Percentiles rank a stretch among this genome's conserved stretches.
Conservation (phyloP, 2,329 filamentous ascomycete species). For the Claviceps pazoutovae region DNA sequence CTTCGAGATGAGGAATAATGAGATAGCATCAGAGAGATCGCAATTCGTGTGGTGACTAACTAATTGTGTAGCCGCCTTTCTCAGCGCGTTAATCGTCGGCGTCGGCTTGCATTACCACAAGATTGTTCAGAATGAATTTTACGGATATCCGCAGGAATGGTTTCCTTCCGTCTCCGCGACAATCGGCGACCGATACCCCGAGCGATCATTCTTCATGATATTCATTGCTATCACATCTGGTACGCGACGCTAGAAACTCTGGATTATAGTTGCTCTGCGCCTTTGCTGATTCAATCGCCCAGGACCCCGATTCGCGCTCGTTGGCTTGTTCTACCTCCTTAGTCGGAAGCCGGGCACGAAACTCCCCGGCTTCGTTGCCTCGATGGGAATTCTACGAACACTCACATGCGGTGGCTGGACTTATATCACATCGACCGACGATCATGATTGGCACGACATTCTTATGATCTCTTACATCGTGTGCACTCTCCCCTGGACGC, state of each 20-base stretch:
- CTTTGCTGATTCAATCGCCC: conserved; percentile 2
- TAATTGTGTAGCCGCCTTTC: conserved; percentile 52
- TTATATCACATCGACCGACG: conserved; percentile 94
- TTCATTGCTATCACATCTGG: conserved; percentile 95
- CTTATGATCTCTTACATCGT: conserved; percentile 99
- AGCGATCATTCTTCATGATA: conserved; percentile 91
- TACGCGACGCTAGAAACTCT: conserved; percentile 20
- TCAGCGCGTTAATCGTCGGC: conserved; percentile 74
- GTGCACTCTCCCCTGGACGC: conserved; percentile 86
- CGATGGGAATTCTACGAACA: conserved; percentile 72
- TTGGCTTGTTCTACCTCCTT: conserved; percentile 83
- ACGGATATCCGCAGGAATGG: conserved; percentile 90
- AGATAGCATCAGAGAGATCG: not conserved
- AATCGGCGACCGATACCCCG: conserved; percentile 93
- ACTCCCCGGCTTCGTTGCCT: conserved; percentile 69
- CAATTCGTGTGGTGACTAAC: conserved; percentile 9
- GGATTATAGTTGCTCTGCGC: not conserved
- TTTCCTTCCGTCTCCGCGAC: conserved; percentile 93
- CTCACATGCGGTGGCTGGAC: conserved; percentile 96
- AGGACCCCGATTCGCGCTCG: conserved; percentile 83
- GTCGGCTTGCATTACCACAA: conserved; percentile 80
- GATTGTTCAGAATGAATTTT: conserved; percentile 95
- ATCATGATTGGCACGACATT: conserved; percentile 97
- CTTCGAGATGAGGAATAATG: not conserved
- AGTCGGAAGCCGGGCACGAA: conserved; percentile 61